Evolutionary conservation across 352 stramenopile species (phyloP), one percentile per base, ranked within the genome.

Genomic region (Globisporangium nodosum): DNA sequence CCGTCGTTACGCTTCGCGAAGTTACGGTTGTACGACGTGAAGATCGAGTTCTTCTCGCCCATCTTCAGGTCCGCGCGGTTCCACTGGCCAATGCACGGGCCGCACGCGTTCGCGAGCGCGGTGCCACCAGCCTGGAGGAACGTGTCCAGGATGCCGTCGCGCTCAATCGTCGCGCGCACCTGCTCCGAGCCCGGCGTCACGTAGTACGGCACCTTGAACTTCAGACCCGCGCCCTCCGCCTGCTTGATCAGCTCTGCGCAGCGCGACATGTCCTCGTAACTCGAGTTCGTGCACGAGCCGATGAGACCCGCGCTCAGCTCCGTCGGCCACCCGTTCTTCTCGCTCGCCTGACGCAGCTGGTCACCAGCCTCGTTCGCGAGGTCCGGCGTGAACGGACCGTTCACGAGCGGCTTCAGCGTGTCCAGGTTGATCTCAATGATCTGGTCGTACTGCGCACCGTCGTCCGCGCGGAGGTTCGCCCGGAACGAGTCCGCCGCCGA

Each of bases 11-110:
- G 87, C 86, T 97, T 97, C 60, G 88, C 88, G 50, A 97, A 97
- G 83, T 97, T 97, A 70, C 91, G 78, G 87, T 97, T 97, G 79
- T 97, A 97, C 56, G 91, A 97, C 52, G 89, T 97, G 66, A 97
- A 88, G 70, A 97, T 97, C 56, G 88, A 96, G 83, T 97, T 97
- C 71, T 93, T 94, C 66, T 82, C 74, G 65, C 88, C 89, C 75
- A 82, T 79, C 43, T 87, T 70, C 64, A 94, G 75, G 63, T 97
- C 88, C 5, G 69, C 83, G 65, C 91, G 87, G 77, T 97, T 97
- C 91, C 91, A 97, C 85, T 97, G 89, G 24, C 91, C 91, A 86
- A 97, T 97, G 79, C 91, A 97, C 35, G 91, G 91, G 39, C 91
- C 91, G 60, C 91, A 97, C 51, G 91, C 91, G 74, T 97, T 97